phyloP scores from a whole-genome alignment of 2,329 filamentous ascomycete genomes.

The Diplodia mutila region DNA sequence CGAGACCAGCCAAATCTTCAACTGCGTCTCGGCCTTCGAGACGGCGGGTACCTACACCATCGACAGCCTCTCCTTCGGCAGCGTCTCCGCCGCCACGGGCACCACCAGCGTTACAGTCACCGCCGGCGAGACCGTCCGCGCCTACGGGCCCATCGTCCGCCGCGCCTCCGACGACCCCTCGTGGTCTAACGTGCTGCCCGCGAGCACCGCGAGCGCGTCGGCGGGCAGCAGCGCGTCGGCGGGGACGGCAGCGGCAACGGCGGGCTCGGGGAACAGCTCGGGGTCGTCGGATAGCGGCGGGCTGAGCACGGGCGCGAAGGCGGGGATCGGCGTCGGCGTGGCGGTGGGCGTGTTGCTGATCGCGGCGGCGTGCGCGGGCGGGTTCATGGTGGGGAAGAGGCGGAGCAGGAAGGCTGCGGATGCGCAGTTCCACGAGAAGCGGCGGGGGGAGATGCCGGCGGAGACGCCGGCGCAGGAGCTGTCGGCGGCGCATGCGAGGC shows the following conservation, averaged over 20 bases:
- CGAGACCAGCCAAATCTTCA: background rate
- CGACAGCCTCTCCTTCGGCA: background rate
- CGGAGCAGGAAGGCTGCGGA: background rate
- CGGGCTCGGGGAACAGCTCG: background rate
- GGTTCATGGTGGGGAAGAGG: background rate
- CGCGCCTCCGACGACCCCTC: background rate
- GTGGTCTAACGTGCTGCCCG: background rate
- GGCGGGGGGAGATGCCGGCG: background rate
- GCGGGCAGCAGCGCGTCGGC: background rate
- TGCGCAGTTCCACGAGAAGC: background rate
- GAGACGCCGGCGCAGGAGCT: background rate
- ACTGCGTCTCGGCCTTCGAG: background rate
- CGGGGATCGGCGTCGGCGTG: background rate
- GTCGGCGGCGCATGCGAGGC: background rate
- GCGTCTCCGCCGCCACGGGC: background rate
- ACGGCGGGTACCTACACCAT: background rate
- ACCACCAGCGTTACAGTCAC: background rate
- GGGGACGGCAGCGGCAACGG: background rate
- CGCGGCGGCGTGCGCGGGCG: background rate
- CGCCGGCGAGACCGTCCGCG: constrained; percentile 6
- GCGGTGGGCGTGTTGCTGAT: background rate
- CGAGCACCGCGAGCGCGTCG: background rate
- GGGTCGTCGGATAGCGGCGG: background rate
- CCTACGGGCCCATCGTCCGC: constrained; percentile 9
- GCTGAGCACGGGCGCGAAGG: background rate